Conservation (phyloP, 495 filamentous ascomycete species). For the Hypoxylon subgilvum region DNA sequence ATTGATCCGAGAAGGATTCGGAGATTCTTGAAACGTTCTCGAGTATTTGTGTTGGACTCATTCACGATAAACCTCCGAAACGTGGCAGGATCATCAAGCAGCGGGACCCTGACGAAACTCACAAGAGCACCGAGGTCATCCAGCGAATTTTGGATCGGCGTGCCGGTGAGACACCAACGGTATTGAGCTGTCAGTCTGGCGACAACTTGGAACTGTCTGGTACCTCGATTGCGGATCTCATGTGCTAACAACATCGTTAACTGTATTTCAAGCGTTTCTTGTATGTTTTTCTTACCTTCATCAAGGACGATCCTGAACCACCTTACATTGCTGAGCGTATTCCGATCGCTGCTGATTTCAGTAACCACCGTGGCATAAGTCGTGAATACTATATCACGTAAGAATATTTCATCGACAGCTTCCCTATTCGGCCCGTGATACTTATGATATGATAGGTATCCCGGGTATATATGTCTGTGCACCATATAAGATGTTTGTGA, state of each 20-base stretch:
- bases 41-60: not conserved
- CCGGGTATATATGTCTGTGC: not conserved
- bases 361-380: conserved; percentile 14
- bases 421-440: conserved; percentile 1
- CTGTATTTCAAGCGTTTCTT: not conserved
- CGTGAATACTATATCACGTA: conserved; percentile 4
- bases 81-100: conserved; percentile 26
- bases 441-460: conserved; percentile 2
- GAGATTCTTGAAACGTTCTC: not conserved
- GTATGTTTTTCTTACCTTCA: conserved; percentile 13
- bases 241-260: conserved; percentile 48
- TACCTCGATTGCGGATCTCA: conserved; percentile 36
- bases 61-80: conserved; percentile 15
- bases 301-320: conserved; percentile 5
- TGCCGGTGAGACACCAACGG: conserved; percentile 52
- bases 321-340: not conserved
- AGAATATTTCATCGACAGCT: not conserved
- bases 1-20: not conserved
- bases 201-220: conserved; percentile 40
- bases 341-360: conserved; percentile 44
- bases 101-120: conserved; percentile 39
- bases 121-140: conserved; percentile 46
- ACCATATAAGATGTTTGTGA: not conserved
- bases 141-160: conserved; percentile 48
- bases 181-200: conserved; percentile 15